Evolutionary conservation across 768 basidiomycete species (phyloP).

Genomic region (Rhodosporidiobolus odoratus): DNA sequence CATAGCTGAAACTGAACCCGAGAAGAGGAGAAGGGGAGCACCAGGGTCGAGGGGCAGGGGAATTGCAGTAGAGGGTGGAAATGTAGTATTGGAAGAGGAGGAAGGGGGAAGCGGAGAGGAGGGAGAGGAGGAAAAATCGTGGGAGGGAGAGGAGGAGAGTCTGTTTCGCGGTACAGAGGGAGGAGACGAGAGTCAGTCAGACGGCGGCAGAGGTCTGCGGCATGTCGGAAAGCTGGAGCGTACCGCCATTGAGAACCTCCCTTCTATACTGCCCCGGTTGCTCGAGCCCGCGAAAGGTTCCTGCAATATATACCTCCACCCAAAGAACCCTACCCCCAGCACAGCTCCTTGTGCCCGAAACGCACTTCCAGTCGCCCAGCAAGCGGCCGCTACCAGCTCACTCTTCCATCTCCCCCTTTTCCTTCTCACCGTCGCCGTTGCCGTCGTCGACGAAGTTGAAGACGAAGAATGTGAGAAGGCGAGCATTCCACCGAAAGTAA

Average conservation of each 20-base stretch:
- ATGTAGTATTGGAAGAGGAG: slow-evolving; percentile 63
- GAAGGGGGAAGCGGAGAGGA: slow-evolving; percentile 62
- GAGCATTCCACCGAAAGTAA: slow-evolving; percentile 65
- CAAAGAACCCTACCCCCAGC: slow-evolving; percentile 62
- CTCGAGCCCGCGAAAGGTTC: slow-evolving; percentile 47
- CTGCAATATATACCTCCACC: slow-evolving; percentile 65
- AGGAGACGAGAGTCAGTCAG: neutral
- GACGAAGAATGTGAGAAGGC: neutral
- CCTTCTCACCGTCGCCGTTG: too few species aligned
- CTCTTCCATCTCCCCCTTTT: neutral
- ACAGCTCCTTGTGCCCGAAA: slow-evolving; percentile 77
- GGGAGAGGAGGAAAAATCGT: neutral
- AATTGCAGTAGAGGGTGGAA: slow-evolving; percentile 65
- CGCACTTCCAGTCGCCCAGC: slow-evolving; percentile 59
- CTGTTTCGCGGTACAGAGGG: neutral
- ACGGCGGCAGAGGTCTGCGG: too few species aligned
- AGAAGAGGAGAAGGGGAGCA: too few species aligned
- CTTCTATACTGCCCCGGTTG: neutral
- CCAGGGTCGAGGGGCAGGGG: slow-evolving; percentile 54
- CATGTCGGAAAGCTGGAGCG: neutral
- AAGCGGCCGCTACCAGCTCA: slow-evolving; percentile 52
- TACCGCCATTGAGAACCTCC: neutral
- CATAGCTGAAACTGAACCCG: slow-evolving; percentile 66
- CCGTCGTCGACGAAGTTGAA: too few species aligned
- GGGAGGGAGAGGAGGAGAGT: neutral